Conservation (phyloP, 208 protist species). For the Crithidia bombi region DNA sequence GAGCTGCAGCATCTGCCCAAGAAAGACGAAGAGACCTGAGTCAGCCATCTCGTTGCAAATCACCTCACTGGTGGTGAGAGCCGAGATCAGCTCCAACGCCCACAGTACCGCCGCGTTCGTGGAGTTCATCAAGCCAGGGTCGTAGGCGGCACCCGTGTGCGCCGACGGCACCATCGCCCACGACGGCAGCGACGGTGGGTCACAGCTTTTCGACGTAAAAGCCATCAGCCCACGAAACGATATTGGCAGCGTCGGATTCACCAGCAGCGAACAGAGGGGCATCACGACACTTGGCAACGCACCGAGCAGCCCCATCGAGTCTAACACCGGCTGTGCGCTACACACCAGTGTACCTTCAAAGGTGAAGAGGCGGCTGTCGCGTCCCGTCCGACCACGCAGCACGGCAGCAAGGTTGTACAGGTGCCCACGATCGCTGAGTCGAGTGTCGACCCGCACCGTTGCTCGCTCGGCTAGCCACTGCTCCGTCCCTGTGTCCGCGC, state of each 20-base stretch:
- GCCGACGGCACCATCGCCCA: slow-evolving; percentile 2
- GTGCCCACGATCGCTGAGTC: slow-evolving; percentile 69
- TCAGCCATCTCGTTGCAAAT: slow-evolving; percentile 69
- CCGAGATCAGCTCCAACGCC: slow-evolving; percentile 62
- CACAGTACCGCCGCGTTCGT: slow-evolving; percentile 47
- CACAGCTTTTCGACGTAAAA: background rate
- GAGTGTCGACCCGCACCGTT: slow-evolving; percentile 77
- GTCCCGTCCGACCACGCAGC: slow-evolving; percentile 41
- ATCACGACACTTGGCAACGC: slow-evolving; percentile 70
- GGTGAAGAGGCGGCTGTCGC: slow-evolving; percentile 60
- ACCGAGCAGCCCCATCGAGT: slow-evolving; percentile 79
- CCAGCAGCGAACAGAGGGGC: slow-evolving; percentile 66
- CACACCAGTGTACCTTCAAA: slow-evolving; percentile 78
- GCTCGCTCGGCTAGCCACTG: slow-evolving; percentile 49
- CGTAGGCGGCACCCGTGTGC: slow-evolving; percentile 21
- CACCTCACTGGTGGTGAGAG: slow-evolving; percentile 54
- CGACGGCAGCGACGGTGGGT: slow-evolving; percentile 8
- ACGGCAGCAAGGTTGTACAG: slow-evolving; percentile 85
- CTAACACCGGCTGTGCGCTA: slow-evolving; percentile 64
- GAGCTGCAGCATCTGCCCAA: slow-evolving; percentile 63
- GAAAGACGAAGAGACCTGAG: slow-evolving; percentile 69
- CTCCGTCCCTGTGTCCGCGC: slow-evolving; percentile 20
- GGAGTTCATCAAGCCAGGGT: background rate
- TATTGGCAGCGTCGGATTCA: slow-evolving; percentile 79
- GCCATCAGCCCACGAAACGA: slow-evolving; percentile 21